Evolutionary conservation across 768 basidiomycete species (phyloP).

Genomic region (Paxillus rubicundulus): DNA sequence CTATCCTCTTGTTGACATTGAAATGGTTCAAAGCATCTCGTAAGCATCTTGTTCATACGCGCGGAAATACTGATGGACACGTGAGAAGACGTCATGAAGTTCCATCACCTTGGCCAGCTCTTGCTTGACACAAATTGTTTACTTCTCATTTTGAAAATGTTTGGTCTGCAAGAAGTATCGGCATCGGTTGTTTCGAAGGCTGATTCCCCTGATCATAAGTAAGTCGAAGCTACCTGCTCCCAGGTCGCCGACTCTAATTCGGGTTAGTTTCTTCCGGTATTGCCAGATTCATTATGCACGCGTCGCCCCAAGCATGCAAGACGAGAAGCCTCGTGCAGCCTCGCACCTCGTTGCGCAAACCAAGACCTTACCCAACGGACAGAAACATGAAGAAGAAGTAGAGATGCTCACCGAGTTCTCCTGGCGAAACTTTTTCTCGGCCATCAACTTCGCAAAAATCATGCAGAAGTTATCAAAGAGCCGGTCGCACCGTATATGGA

Average conservation of each 20-base stretch:
- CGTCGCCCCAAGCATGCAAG: conserved; percentile 58
- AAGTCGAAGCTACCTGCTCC: conserved; percentile 16
- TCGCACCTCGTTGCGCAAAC: conserved; percentile 58
- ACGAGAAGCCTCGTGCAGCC: conserved; percentile 59
- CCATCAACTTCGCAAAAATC: conserved; percentile 96
- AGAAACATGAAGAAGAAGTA: conserved; percentile 79
- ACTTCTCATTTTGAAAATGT: conserved; percentile 93
- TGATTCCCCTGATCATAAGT: conserved; percentile 87
- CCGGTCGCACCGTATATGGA: conserved; percentile 89
- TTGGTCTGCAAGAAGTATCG: conserved; percentile 91
- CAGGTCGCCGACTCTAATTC: conserved; percentile 5
- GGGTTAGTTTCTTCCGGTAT: conserved; percentile 88
- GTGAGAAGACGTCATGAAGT: conserved; percentile 91
- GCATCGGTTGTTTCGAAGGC: conserved; percentile 82
- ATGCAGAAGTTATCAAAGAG: conserved; percentile 98
- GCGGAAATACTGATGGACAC: background rate
- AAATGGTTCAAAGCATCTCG: conserved; percentile 99
- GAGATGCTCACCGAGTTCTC: conserved; percentile 93
- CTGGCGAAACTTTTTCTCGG: conserved; percentile 96
- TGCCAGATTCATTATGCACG: conserved; percentile 79
- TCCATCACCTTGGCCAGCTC: conserved; percentile 95
- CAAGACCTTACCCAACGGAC: conserved; percentile 66
- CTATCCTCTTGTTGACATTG: conserved; percentile 82
- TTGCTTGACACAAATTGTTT: conserved; percentile 94
- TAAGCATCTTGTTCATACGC: conserved; percentile 41